phyloP scores from a whole-genome alignment of 805 yeast genomes.

The Saturnispora silvae region DNA sequence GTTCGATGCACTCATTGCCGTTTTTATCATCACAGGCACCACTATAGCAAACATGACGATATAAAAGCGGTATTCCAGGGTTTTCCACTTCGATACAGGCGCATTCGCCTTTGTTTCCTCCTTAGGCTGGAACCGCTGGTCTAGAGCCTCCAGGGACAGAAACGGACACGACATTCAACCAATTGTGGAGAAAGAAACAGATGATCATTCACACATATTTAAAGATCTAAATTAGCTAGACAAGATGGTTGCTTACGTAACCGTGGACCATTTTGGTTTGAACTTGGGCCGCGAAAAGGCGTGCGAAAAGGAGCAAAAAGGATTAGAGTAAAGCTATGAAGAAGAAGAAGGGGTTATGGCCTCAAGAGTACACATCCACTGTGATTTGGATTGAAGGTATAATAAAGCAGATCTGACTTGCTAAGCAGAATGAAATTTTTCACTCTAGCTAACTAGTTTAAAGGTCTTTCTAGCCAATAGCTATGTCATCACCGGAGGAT shows the following conservation, averaged over 20 bases:
- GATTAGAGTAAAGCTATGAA: too few species aligned
- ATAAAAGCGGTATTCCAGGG: conserved; percentile 68
- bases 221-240: neutral
- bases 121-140: conserved; percentile 35
- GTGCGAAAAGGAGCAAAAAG: too few species aligned
- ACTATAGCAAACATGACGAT: conserved; percentile 49
- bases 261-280: too few species aligned
- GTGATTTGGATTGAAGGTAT: too few species aligned
- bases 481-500: conserved; percentile 16
- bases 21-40: conserved; percentile 73
- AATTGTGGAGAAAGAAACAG: neutral
- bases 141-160: conserved; percentile 38
- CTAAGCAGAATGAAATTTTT: too few species aligned
- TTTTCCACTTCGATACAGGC: conserved; percentile 54
- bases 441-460: too few species aligned
- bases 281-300: too few species aligned
- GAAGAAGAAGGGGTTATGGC: too few species aligned
- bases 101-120: conserved; percentile 24
- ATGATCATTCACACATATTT: conserved; percentile 1
- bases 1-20: conserved; percentile 74
- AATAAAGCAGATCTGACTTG: too few species aligned
- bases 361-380: too few species aligned
- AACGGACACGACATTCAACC: conserved; percentile 10
- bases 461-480: too few species aligned
- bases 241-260: too few species aligned